Base-by-base conservation (phyloP, 1,284 basidiomycete genomes). In the Thelephora terrestris region DNA sequence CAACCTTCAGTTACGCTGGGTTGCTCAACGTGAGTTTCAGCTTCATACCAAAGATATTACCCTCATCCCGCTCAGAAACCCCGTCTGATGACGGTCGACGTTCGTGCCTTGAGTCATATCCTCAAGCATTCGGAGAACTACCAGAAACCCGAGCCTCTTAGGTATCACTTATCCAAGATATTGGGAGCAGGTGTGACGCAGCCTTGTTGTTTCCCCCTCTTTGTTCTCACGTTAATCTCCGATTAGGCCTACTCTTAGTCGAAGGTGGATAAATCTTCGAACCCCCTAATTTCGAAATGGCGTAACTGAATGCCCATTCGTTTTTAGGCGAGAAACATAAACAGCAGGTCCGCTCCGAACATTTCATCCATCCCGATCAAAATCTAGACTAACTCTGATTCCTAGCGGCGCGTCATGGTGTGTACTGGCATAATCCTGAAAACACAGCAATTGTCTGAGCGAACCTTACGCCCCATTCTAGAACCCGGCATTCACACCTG, bases 101-200 rank as follows among this genome's bases (percentile, higher is more conserved):
- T 66, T 5, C 71, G 70, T 46, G 75, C 75, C 12, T 36, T 76
- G n/a, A 67, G 67, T 43, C 70, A 78, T 55, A 57, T 78, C 45
- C 53, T 76, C 14, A 68, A 65, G 58, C 71, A 73, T 50, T 67
- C 58, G 38, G 55, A 68, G 37, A 62, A 64, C n/a, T 79, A 73
- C 55, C 66, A 71, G 53, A 78, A 75, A 50, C 68, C 74, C 1
- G 62, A 64, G 17, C 37, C 57, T n/a, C 53, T 61, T 2, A 61
- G 70, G 4, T 66, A 64, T 45, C 58, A 51, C 24, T 55, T 77
- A 2, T 49, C 56, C 12, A 61, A 61, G 7, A 53, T 75, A n/a
- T 48, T 77, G 20, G 76, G 76, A 6, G 53, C 61, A 53, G 74
- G 75, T 71, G 36, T 12, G 50, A 7, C 24, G 14, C 29, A 10